Evolutionary conservation across 345 rosid species (phyloP).

Genomic region (Gossypium turneri): DNA sequence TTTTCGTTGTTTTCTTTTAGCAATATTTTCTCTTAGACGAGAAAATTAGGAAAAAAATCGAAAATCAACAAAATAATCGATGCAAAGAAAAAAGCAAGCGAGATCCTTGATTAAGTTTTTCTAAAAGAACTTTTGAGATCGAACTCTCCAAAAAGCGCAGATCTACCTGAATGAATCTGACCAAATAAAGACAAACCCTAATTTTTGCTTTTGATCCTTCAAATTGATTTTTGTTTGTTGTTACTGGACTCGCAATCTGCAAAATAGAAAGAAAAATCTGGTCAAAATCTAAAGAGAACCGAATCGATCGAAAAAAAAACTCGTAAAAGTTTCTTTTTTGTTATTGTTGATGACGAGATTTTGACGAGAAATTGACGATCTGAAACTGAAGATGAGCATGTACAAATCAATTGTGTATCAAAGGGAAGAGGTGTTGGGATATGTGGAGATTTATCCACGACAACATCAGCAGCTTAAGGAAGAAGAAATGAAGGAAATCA

Average conservation of each 20-base stretch:
- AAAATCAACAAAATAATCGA: slow-evolving; percentile 4
- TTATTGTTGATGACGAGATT: slow-evolving; percentile 19
- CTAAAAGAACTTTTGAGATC: not conserved
- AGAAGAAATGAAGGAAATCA: slow-evolving; percentile 70
- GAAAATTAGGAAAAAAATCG: not conserved
- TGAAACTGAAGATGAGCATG: slow-evolving; percentile 34
- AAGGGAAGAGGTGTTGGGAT: slow-evolving; percentile 65
- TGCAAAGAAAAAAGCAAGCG: slow-evolving; percentile 1
- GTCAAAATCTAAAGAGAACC: slow-evolving; percentile 31
- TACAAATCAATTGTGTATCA: slow-evolving; percentile 63
- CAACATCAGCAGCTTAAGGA: slow-evolving; percentile 28
- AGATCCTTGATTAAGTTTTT: not conserved
- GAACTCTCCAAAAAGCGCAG: not conserved
- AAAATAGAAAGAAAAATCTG: slow-evolving; percentile 19
- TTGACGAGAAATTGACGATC: slow-evolving; percentile 18
- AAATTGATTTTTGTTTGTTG: not conserved
- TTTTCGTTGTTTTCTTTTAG: not conserved
- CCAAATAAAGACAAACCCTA: slow-evolving; percentile 10
- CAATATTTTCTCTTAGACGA: too few species aligned
- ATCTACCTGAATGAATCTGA: slow-evolving; percentile 19
- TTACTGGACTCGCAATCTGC: slow-evolving; percentile 17
- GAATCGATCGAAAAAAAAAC: slow-evolving; percentile 7
- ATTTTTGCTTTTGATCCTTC: not conserved
- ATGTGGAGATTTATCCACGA: slow-evolving; percentile 66
- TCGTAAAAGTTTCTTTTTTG: not conserved